Conservation (phyloP, 2,329 filamentous ascomycete genomes). For the Claviceps pusilla region DNA sequence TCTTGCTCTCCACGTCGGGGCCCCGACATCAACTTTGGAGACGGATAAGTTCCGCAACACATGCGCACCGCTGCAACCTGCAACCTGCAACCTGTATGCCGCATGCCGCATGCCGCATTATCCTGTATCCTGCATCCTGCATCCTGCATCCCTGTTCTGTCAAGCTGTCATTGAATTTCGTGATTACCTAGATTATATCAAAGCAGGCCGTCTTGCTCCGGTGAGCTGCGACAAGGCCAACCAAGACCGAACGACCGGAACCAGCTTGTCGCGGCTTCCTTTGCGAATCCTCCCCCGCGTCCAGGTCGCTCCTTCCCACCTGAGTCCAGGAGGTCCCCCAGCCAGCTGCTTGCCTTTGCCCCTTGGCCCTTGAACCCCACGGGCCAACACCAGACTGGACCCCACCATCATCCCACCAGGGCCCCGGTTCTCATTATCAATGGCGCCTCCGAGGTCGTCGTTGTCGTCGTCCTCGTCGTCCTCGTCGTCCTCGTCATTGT, state of each 20-base stretch:
- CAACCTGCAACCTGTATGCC: too few relatives aligned
- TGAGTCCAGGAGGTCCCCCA: background rate
- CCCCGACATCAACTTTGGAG: too few relatives aligned
- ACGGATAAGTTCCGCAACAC: too few relatives aligned
- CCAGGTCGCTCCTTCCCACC: background rate
- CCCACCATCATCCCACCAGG: background rate
- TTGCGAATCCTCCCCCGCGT: too few relatives aligned
- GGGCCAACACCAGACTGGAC: background rate
- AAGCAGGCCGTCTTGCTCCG: background rate
- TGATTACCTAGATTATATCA: too few relatives aligned
- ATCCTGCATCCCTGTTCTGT: background rate
- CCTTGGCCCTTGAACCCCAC: too few relatives aligned
- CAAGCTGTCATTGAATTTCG: too few relatives aligned
- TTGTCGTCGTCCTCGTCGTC: slow-evolving; percentile 11
- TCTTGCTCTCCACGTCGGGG: too few relatives aligned
- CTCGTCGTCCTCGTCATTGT: slow-evolving; percentile 6
- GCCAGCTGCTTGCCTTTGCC: too few relatives aligned
- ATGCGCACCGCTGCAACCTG: too few relatives aligned
- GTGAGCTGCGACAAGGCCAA: slow-evolving; percentile 1
- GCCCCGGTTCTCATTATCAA: slow-evolving; percentile 2
- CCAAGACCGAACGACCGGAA: background rate
- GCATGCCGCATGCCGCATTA: too few relatives aligned
- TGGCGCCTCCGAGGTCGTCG: slow-evolving; percentile 7
- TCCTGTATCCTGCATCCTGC: background rate
- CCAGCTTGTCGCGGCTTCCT: background rate